Evolutionary conservation across 805 yeast species (phyloP).

Genomic region (Metschnikowia chrysomelidarum): DNA sequence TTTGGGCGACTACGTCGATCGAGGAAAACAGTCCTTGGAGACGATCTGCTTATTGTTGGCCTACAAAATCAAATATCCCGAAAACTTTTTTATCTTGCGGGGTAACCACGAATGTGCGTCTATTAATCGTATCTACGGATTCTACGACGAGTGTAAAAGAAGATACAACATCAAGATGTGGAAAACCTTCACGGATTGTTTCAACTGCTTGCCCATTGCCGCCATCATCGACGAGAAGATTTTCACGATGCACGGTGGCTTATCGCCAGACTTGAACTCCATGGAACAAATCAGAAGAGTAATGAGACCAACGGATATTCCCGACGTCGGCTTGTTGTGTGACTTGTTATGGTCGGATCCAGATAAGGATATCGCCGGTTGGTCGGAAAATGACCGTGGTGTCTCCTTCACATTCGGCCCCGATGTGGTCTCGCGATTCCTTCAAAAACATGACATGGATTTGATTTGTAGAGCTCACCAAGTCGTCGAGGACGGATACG

Average conservation of each 20-base stretch:
- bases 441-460: slow-evolving; percentile 97
- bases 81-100: slow-evolving; percentile 92
- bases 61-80: slow-evolving; percentile 97
- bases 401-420: slow-evolving; percentile 99
- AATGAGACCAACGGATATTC: slow-evolving; percentile 99
- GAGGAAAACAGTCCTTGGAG: slow-evolving; percentile 97
- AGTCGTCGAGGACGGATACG: slow-evolving; percentile 98
- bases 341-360: slow-evolving; percentile 99
- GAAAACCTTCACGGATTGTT: slow-evolving; percentile 98
- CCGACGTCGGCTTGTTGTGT: slow-evolving; percentile 95
- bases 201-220: slow-evolving; percentile 97
- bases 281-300: slow-evolving; percentile 99
- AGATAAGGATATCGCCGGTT: slow-evolving; percentile 95
- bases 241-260: slow-evolving; percentile 98
- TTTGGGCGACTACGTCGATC: slow-evolving; percentile 96
- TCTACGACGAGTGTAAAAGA: slow-evolving; percentile 97
- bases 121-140: slow-evolving; percentile 95
- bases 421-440: slow-evolving; percentile 92
- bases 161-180: slow-evolving; percentile 97
- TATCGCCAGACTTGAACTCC: slow-evolving; percentile 93
- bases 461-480: slow-evolving; percentile 98
- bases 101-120: slow-evolving; percentile 99
- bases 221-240: slow-evolving; percentile 98
- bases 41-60: slow-evolving; percentile 93
- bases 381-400: slow-evolving; percentile 99